Evolutionary conservation across 192 early-diverging fungal species (phyloP).

Genomic region (Irineochytrium annulatum): DNA sequence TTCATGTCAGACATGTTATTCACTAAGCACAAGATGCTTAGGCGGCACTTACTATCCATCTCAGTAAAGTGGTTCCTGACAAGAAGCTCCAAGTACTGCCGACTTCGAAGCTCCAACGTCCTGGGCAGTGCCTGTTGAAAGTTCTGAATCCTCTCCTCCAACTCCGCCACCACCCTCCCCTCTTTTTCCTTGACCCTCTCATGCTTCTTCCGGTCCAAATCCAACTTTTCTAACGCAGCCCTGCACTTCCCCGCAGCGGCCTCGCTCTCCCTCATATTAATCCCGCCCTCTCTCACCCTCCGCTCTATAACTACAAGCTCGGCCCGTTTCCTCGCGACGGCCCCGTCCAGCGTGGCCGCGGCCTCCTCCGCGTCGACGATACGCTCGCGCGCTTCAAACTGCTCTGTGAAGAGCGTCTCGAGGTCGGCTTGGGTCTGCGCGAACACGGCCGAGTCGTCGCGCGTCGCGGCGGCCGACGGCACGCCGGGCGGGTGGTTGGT

Average conservation of each 20-base stretch:
- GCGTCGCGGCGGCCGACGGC: too few relatives aligned
- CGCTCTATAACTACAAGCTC: neutral
- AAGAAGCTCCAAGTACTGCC: constrained; percentile 28
- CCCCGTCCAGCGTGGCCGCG: neutral
- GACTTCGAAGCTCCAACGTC: constrained; percentile 22
- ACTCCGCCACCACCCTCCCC: constrained; percentile 9
- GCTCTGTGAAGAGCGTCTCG: constrained; percentile 13
- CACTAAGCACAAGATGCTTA: neutral
- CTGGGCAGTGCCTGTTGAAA: constrained; percentile 36
- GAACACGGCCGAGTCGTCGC: too few relatives aligned
- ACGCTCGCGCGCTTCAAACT: constrained; percentile 13
- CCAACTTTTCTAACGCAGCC: constrained; percentile 5
- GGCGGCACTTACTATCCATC: constrained; percentile 32
- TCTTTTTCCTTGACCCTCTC: constrained; percentile 11
- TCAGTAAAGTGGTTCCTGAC: constrained; percentile 29
- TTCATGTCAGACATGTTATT: neutral
- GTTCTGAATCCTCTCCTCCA: constrained; percentile 39
- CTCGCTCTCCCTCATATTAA: neutral
- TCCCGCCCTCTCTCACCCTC: constrained; percentile 3
- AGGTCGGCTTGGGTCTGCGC: neutral
- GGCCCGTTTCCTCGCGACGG: neutral
- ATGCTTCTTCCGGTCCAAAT: constrained; percentile 9
- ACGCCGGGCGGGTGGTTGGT: too few relatives aligned
- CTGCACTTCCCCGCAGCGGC: neutral
- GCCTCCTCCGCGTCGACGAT: constrained; percentile 11